phyloP scores from a whole-genome alignment of 2,329 filamentous ascomycete species.

The Ceratocystiopsis sp. region DNA sequence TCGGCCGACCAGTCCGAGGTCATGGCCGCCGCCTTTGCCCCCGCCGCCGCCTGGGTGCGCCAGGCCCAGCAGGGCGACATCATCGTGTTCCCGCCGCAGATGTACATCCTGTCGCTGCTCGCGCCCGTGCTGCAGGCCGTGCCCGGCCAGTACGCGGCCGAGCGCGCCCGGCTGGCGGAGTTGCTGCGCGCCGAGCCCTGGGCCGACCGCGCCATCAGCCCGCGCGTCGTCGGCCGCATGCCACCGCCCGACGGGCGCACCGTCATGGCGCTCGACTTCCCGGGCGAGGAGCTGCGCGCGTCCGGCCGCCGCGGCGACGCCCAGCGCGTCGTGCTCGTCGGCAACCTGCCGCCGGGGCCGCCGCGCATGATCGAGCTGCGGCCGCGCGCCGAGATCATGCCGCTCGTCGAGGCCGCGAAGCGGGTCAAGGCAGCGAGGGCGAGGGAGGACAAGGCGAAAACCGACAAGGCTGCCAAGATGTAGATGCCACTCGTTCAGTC shows the following conservation, averaged over 20 bases:
- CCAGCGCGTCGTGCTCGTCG: conserved; percentile 40
- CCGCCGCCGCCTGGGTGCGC: conserved; percentile 50
- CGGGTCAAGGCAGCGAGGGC: background rate
- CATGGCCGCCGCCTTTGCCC: conserved; percentile 46
- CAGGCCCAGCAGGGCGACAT: conserved; percentile 48
- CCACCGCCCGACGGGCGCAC: conserved; percentile 26
- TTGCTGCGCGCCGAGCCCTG: conserved; percentile 36
- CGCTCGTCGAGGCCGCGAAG: background rate
- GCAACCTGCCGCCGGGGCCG: conserved; percentile 29
- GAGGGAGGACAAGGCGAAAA: background rate
- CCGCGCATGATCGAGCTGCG: conserved; percentile 37
- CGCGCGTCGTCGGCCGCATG: conserved; percentile 26
- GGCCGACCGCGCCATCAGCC: conserved; percentile 45
- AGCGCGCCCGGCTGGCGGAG: conserved; percentile 33
- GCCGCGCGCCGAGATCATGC: conserved; percentile 23
- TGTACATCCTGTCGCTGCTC: conserved; percentile 50
- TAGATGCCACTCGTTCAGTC: no score
- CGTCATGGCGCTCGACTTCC: conserved; percentile 40
- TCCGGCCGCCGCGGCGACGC: conserved; percentile 35
- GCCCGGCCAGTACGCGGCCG: conserved; percentile 19
- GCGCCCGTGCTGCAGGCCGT: conserved; percentile 28
- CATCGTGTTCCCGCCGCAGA: conserved; percentile 82
- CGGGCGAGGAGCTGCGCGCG: conserved; percentile 34
- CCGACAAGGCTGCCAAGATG: no score
- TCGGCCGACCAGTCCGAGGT: conserved; percentile 53